Evolutionary conservation across 345 rosid genomes (phyloP), one percentile per base, ranked within the genome.

Genomic region (Pistacia atlantica): DNA sequence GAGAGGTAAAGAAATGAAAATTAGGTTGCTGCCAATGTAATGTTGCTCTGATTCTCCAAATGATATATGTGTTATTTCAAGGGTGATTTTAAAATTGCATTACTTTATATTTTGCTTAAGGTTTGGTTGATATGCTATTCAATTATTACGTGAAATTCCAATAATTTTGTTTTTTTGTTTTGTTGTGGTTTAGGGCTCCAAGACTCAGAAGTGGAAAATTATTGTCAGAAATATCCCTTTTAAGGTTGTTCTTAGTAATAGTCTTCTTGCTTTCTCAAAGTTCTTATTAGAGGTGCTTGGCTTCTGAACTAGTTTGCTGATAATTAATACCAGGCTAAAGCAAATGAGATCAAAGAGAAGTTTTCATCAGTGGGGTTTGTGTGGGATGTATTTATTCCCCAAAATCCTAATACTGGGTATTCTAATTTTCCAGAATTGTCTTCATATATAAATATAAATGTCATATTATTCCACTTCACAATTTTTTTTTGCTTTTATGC

Each of bases 131-230:
- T 65, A 65, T 74, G 51, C 45, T n/a, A 8, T 74, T n/a, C 52
- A 37, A 5, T 52, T 1, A 35, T 65, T 37, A 28, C 38, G 7
- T 37, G 70, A 74, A 63, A 63, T 22, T 66, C 48, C 69, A 58
- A 62, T 65, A 17, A 42, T 22, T 66, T 71, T 68, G 79, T 18
- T 69, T 71, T 68, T 80, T 45, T 52, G 11, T 66, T 75, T 80
- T 38, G 77, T 77, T 71, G 51, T 74, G 83, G 70, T 52, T 20
- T 89, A 95, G 97, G 98, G 99, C 77, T 91, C 97, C 77, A 96
- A 93, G 90, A 90, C 93, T 81, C 94, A 90, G 84, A 96, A 93
- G 86, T 96, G 98, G 99, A 96, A 96, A 82, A 85, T 96, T 66
- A 93, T 93, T 75, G 67, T 90, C 78, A 87, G 99, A 83, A 93